Base-by-base conservation (phyloP, 2,329 filamentous ascomycete genomes). In the Colletotrichum chlorophyti region DNA sequence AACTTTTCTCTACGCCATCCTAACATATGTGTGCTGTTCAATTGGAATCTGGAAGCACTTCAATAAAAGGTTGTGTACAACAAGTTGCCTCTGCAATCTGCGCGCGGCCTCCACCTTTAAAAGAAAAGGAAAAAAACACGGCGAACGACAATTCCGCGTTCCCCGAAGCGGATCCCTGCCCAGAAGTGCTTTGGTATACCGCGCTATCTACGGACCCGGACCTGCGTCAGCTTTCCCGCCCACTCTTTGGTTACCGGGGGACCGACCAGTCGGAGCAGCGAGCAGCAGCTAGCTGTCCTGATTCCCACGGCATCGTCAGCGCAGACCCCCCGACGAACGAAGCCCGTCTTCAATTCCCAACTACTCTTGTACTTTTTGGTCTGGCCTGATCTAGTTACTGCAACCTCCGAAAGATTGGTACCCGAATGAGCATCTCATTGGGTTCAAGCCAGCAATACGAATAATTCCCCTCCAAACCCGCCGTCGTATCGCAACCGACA, bases 181-280 rank as follows among this genome's bases (percentile, higher is more conserved):
- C 45, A 17, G n/a, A 19, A 19, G 12, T 34, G 35, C 48, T 37
- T 41, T 51, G 46, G 32, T 14, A 26, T 31, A n/a, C n/a, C 21
- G 23, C 27, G 29, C 26, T 47, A 31, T 15, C 5, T 24, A 42
- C 38, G n/a, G n/a, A n/a, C n/a, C n/a, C n/a, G 55, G 57, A 60
- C 51, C 57, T 57, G 57, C 51, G 51, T 57, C 57, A 60, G 51
- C 57, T 57, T n/a, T n/a, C 32, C 32, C 38, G 27, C 51, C 51
- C 51, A 57, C 57, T n/a, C n/a, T 48, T 46, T 42, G 57, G 51
- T 60, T 60, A 41, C 57, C 45, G 57, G 51, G 55, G 43, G 24
- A 52, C 19, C 24, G 15, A 43, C 12, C 27, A 34, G 26, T 29
- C 10, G 12, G 12, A 21, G 31, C 12, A 38, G 34, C n/a, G 24